Conservation (phyloP, 805 yeast species). For the Wickerhamiella azyma region DNA sequence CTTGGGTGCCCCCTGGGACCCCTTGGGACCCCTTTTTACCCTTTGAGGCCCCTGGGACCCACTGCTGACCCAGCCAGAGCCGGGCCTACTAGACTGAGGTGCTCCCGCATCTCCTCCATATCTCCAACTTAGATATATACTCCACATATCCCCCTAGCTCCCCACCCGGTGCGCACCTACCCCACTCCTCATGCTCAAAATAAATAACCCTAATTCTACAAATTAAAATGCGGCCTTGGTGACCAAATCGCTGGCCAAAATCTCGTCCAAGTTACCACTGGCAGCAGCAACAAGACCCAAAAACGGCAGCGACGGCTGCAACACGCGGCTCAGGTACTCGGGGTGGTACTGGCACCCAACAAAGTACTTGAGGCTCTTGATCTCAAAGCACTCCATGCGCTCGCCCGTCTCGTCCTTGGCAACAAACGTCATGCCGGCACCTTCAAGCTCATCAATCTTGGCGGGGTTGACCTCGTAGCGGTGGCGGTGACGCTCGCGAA, state of each 20-base stretch:
- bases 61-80: too few relatives aligned
- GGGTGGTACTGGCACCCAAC: conserved; percentile 98
- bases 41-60: too few relatives aligned
- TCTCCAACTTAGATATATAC: too few relatives aligned
- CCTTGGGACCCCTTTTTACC: too few relatives aligned
- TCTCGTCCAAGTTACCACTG: conserved; percentile 62
- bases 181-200: not conserved
- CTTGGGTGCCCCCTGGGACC: too few relatives aligned
- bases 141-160: too few relatives aligned
- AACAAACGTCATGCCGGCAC: conserved; percentile 69
- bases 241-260: conserved; percentile 20
- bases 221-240: conserved; percentile 5
- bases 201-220: not conserved
- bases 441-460: conserved; percentile 56
- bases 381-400: conserved; percentile 90
- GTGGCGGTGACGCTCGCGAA: conserved; percentile 94
- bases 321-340: conserved; percentile 89
- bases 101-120: too few relatives aligned
- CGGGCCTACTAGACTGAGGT: too few relatives aligned
- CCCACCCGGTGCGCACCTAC: too few relatives aligned
- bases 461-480: conserved; percentile 94
- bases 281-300: conserved; percentile 93
- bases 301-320: conserved; percentile 94
- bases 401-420: conserved; percentile 84
- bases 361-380: conserved; percentile 74